These are phyloP conservation scores for Pleurotus giganteus DNA, from an alignment of 768 basidiomycete species.

Conservation along the genomic window DNA sequence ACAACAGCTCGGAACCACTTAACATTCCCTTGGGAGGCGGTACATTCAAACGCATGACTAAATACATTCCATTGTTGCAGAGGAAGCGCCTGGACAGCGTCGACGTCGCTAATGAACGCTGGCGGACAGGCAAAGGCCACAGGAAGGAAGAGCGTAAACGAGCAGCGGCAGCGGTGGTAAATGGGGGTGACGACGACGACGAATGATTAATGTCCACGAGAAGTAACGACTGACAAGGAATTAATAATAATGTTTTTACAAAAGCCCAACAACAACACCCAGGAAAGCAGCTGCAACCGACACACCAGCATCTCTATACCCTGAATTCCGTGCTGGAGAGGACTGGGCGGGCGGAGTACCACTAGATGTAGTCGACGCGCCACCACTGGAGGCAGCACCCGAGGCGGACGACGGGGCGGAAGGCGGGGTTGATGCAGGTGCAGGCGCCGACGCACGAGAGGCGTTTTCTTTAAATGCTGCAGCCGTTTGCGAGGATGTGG, in stretches of 20 bases:
- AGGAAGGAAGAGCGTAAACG: constrained; percentile 37
- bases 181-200: no score
- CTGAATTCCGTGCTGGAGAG: neutral
- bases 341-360: neutral
- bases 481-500: constrained; percentile 28
- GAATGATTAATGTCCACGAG: no score
- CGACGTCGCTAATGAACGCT: constrained; percentile 75
- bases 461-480: constrained; percentile 36
- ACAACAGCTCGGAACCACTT: constrained; percentile 16
- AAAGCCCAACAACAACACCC: constrained; percentile 4
- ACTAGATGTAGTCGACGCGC: neutral
- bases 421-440: no score
- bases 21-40: constrained; percentile 75
- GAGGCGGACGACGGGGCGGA: constrained; percentile 14
- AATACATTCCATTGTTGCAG: constrained; percentile 66
- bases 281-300: neutral
- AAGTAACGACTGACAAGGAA: no score
- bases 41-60: constrained; percentile 52
- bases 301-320: neutral
- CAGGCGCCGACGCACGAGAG: no score
- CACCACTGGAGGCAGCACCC: neutral
- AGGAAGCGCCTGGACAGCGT: constrained; percentile 70
- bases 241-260: neutral
- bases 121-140: constrained; percentile 65
- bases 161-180: constrained; percentile 2